Percentiles rank a stretch among this genome's conserved stretches.
Conservation (phyloP, 192 early-diverging fungal species). For the Neocallimastix lanati region DNA sequence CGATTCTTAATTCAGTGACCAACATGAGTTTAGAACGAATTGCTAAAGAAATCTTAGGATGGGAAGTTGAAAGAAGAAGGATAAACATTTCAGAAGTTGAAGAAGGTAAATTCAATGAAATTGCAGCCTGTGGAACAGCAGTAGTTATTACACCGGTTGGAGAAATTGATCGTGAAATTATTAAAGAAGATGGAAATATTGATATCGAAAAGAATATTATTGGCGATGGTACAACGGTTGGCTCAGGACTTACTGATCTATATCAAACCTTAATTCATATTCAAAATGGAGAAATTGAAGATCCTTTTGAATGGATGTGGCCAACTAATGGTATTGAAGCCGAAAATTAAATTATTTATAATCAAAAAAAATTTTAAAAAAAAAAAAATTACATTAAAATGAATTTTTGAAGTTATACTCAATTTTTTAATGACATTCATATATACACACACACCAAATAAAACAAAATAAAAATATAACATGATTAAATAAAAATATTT, state of each 20-base stretch:
- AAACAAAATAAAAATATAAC: too few relatives aligned
- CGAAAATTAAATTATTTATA: background rate
- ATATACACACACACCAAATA: too few relatives aligned
- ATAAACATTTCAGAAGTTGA: conserved; percentile 34
- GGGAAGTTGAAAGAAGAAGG: conserved; percentile 30
- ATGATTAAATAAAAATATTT: too few relatives aligned
- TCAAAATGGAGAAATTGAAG: background rate
- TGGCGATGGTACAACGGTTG: background rate
- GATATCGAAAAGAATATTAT: background rate
- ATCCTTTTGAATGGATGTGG: background rate
- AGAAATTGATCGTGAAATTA: conserved; percentile 31
- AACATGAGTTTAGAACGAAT: conserved; percentile 32
- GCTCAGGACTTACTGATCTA: background rate
- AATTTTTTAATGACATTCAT: too few relatives aligned
- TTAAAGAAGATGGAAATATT: background rate
- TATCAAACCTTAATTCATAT: background rate
- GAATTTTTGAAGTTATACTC: too few relatives aligned
- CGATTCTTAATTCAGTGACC: conserved; percentile 49
- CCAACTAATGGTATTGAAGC: background rate
- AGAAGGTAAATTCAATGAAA: conserved; percentile 37
- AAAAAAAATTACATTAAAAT: too few relatives aligned
- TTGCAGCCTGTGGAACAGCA: conserved; percentile 57
- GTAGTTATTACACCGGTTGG: conserved; percentile 58
- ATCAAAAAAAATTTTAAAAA: too few relatives aligned
- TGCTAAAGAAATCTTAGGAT: conserved; percentile 35